These are phyloP conservation scores for Mycena latifolia DNA, from an alignment of 768 basidiomycete genomes.

Conservation along the genomic window DNA sequence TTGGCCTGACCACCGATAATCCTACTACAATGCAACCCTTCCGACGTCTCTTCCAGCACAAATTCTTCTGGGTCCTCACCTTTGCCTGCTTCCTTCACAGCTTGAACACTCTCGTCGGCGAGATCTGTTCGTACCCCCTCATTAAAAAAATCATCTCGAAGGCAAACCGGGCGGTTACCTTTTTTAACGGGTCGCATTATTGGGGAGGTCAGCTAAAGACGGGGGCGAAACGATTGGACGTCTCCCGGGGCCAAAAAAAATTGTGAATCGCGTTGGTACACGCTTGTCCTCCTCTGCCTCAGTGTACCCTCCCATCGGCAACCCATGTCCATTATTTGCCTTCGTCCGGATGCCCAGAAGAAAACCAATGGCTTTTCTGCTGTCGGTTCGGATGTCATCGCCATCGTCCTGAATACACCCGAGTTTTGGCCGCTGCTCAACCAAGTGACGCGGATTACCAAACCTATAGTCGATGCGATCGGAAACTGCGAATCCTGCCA, in stretches of 20 bases:
- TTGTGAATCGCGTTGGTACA: constrained; percentile 41
- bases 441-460: constrained; percentile 44
- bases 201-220: constrained; percentile 45
- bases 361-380: constrained; percentile 36
- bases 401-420: constrained; percentile 36
- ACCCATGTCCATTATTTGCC: constrained; percentile 20
- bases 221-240: constrained; percentile 23
- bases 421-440: constrained; percentile 39
- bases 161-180: no score
- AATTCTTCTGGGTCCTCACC: no score
- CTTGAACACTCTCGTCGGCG: no score
- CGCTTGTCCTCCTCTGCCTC: constrained; percentile 38
- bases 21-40: no score
- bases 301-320: constrained; percentile 33
- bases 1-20: no score
- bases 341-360: constrained; percentile 22
- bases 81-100: no score
- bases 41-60: no score
- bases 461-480: constrained; percentile 51
- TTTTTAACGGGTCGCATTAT: constrained; percentile 42
- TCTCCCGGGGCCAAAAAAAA: constrained; percentile 37
- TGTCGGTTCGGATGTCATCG: constrained; percentile 38
- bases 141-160: no score
- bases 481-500: constrained; percentile 46
- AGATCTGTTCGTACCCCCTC: no score